Base-by-base conservation (phyloP, 1,284 basidiomycete genomes). In the Retiboletus fuscus region DNA sequence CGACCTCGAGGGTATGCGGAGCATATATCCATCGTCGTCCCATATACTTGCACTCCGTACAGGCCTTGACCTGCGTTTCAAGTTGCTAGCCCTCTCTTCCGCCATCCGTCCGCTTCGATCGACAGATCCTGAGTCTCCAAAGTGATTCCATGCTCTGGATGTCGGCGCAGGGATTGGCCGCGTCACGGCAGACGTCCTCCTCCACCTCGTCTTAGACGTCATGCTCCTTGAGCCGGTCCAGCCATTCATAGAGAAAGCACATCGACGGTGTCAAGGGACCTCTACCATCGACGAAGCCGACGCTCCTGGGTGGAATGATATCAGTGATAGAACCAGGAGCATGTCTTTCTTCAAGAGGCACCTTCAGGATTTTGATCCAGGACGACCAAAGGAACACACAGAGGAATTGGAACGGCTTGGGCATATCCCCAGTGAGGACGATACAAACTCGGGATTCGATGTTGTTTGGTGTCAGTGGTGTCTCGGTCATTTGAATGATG, bases 391-490 rank as follows among this genome's bases (percentile, higher is more conserved):
- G 55, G 84, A 83, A 68, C 79, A 78, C 53, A 84, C 85, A 2
- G 85, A 78, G 41, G 83, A 87, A 69, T 80, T 92, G 44, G 89
- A 87, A 70, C 88, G 91, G 28, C 83, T 92, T 13, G 93, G 93
- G 6, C 87, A 88, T 78, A 81, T 80, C 44, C 84, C 89, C 5
- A 72, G 67, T n/a, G 81, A 82, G 28, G 85, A 86, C 64, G 87
- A 91, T 64, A 82, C 84, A 11, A 77, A 84, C 49, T 83, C 85
- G 51, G 88, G 87, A 3, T 95, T 93, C 80, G 93, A 96, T 82
- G 87, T 96, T 22, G 89, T 97, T 70, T 96, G 95, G 96, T 95
- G 95, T 78, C 96, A 98, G 81, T 98, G 96, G 96, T 97, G 96
- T 84, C 86, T 97, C 20, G 94, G 94, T n/a, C 95, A 96, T 84